Percentiles rank a stretch among this genome's conserved stretches.
Conservation (phyloP, 805 yeast genomes). For the Zygosaccharomyces siamensis region DNA sequence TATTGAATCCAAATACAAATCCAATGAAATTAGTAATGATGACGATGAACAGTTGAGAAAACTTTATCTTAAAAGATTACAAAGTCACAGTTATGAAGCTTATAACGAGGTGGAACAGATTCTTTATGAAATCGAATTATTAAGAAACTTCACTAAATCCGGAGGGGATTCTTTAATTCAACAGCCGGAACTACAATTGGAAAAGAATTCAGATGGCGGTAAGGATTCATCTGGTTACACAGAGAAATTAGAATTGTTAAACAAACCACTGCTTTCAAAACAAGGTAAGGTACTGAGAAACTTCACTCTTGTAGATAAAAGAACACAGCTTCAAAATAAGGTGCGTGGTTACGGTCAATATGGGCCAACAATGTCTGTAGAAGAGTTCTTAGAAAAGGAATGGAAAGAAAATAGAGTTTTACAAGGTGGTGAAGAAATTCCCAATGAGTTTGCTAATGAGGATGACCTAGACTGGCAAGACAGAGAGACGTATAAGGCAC, state of each 20-base stretch:
- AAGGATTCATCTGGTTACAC: slow-evolving; percentile 50
- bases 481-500: slow-evolving; percentile 62
- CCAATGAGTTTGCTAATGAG: slow-evolving; percentile 39
- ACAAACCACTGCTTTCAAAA: slow-evolving; percentile 53
- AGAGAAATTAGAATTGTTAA: slow-evolving; percentile 52
- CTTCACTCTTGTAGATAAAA: slow-evolving; percentile 63
- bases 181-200: slow-evolving; percentile 3
- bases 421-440: slow-evolving; percentile 41
- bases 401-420: slow-evolving; percentile 78
- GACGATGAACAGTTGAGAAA: slow-evolving; percentile 65
- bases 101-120: slow-evolving; percentile 54
- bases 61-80: slow-evolving; percentile 52
- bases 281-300: slow-evolving; percentile 81
- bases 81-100: slow-evolving; percentile 47
- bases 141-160: slow-evolving; percentile 39
- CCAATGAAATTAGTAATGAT: slow-evolving; percentile 33
- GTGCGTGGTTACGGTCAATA: slow-evolving; percentile 91
- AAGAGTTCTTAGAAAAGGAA: slow-evolving; percentile 84
- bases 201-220: slow-evolving; percentile 9
- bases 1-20: slow-evolving; percentile 36
- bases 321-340: slow-evolving; percentile 52
- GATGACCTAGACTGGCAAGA: slow-evolving; percentile 60
- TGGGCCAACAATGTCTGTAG: slow-evolving; percentile 91
- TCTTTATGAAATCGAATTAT: slow-evolving; percentile 61
- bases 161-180: not conserved